A percentile compares a stretch with the other conserved stretches of the same genome.
Evolutionary conservation across 2,329 filamentous ascomycete species (phyloP).

Genomic region (Microcera coccophila): DNA sequence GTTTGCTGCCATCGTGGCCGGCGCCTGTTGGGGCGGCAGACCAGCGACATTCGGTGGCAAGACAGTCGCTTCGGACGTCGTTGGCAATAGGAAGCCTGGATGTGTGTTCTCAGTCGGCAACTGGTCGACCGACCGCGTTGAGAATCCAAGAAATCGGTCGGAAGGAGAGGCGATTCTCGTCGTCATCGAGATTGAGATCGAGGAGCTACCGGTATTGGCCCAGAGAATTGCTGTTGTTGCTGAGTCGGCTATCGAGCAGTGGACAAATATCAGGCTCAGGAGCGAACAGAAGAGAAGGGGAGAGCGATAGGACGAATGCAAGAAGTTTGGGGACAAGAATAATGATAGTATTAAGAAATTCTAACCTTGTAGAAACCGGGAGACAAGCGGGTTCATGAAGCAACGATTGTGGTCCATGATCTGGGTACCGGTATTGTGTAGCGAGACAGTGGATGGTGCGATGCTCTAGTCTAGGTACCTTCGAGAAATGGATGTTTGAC

Average conservation of each 20-base stretch:
- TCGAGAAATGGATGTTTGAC: no score
- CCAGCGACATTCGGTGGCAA: no score
- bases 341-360: conserved; percentile 1
- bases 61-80: conserved; percentile 7
- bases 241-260: conserved; percentile 19
- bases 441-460: not conserved
- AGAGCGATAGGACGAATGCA: not conserved
- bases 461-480: not conserved
- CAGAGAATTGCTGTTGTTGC: no score
- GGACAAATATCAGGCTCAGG: conserved; percentile 1
- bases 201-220: conserved; percentile 13
- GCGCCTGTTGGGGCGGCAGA: no score
- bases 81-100: conserved; percentile 1
- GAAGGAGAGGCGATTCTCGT: conserved; percentile 17
- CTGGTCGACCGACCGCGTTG: conserved; percentile 13
- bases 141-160: conserved; percentile 3
- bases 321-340: not conserved
- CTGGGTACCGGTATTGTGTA: no score
- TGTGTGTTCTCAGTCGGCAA: not conserved
- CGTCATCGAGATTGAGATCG: conserved; percentile 24
- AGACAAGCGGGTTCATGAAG: conserved; percentile 21
- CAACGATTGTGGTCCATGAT: conserved; percentile 23
- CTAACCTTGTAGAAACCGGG: conserved; percentile 27
- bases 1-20: conserved; percentile 3
- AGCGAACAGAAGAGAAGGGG: not conserved